A percentile compares a stretch with the other conserved stretches of the same genome.
Conservation (phyloP, 257 asterid species). For the Jasminum sambac region DNA sequence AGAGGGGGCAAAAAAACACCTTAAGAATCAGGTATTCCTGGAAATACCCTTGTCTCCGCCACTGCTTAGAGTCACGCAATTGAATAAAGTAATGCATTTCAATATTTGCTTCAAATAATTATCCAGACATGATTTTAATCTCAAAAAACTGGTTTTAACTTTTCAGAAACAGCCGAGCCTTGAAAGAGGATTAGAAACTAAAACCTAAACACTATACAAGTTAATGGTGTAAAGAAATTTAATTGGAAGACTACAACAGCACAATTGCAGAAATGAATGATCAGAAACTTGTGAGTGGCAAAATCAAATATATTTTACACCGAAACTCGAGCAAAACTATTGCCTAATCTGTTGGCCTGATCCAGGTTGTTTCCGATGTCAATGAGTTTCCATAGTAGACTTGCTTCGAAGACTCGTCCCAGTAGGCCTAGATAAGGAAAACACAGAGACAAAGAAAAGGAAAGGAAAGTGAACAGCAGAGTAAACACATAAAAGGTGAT, state of each 20-base stretch:
- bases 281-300: not conserved
- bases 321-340: not conserved
- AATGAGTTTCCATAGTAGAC: slow-evolving; percentile 64
- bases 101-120: too few relatives aligned
- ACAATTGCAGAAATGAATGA: not conserved
- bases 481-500: not conserved
- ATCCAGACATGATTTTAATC: too few relatives aligned
- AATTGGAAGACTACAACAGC: not conserved
- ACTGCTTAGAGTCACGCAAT: too few relatives aligned
- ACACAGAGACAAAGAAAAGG: not conserved
- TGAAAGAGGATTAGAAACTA: too few relatives aligned
- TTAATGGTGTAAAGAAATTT: not conserved
- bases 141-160: too few relatives aligned
- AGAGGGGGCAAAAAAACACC: too few relatives aligned
- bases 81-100: too few relatives aligned
- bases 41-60: too few relatives aligned
- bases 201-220: too few relatives aligned
- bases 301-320: not conserved
- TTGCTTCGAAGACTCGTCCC: slow-evolving; percentile 81
- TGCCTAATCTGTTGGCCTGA: slow-evolving; percentile 40
- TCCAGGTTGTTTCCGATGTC: slow-evolving; percentile 86
- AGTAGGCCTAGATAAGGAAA: slow-evolving; percentile 52
- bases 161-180: too few relatives aligned
- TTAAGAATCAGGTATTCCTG: too few relatives aligned
- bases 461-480: not conserved